Percentiles rank a stretch among this genome's conserved stretches.
These are phyloP conservation scores for Xylaria grammica DNA, from an alignment of 495 filamentous ascomycete species.

Conservation along the genomic window DNA sequence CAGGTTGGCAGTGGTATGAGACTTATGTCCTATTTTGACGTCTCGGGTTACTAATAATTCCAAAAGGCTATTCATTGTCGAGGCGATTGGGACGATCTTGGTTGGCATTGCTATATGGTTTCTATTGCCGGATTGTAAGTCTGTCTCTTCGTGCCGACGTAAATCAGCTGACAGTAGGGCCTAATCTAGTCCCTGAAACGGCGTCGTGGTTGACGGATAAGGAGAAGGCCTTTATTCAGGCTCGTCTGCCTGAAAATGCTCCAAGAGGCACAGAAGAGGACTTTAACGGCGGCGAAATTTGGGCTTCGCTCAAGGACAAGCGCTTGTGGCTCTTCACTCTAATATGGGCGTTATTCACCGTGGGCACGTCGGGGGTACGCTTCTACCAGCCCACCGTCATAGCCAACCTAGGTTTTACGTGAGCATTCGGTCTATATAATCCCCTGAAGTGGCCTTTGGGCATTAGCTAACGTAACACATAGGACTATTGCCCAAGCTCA, in stretches of 20 bases:
- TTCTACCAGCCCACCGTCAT: conserved; percentile 54
- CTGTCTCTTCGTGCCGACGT: too few relatives aligned
- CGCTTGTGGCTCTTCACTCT: conserved; percentile 43
- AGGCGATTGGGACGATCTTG: conserved; percentile 45
- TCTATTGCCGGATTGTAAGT: conserved; percentile 48
- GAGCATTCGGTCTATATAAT: conserved; percentile 20
- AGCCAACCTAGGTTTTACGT: conserved; percentile 49
- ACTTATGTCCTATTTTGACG: background rate
- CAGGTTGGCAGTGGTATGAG: conserved; percentile 50
- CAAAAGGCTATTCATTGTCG: conserved; percentile 43
- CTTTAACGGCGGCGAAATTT: conserved; percentile 43
- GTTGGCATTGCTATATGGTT: conserved; percentile 43
- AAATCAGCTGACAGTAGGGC: background rate
- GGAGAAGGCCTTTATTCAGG: conserved; percentile 50
- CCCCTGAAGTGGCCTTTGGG: background rate
- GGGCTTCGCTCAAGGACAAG: conserved; percentile 41
- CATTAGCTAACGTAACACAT: conserved; percentile 2
- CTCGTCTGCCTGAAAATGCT: conserved; percentile 45
- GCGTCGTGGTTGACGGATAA: conserved; percentile 47
- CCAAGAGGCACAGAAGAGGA: conserved; percentile 45
- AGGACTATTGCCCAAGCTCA: conserved; percentile 47
- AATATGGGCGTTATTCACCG: conserved; percentile 49
- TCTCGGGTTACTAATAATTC: background rate
- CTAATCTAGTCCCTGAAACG: conserved; percentile 45
- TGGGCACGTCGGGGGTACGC: conserved; percentile 48